Evolutionary conservation across 495 filamentous ascomycete genomes (phyloP).

Genomic region (Glonium stellatum): DNA sequence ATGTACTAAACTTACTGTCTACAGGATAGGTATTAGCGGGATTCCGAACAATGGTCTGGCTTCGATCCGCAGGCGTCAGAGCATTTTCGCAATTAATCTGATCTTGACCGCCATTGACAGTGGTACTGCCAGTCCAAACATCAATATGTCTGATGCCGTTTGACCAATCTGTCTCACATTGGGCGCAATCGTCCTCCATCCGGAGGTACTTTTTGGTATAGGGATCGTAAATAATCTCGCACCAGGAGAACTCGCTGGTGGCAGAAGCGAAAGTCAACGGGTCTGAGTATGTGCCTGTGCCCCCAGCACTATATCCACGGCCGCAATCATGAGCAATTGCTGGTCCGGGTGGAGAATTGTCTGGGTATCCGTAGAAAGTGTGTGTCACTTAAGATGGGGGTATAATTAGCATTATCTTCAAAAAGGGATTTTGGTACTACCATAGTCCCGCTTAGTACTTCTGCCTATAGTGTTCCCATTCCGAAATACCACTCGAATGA

Average conservation of each 20-base stretch:
- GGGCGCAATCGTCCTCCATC: conserved; percentile 35
- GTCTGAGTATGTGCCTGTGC: conserved; percentile 41
- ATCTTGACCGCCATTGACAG: conserved; percentile 10
- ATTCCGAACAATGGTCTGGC: neutral
- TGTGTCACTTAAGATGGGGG: too few relatives aligned
- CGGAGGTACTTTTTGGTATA: conserved; percentile 42
- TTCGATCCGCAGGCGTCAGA: conserved; percentile 2
- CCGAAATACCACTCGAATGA: too few relatives aligned
- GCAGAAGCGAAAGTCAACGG: conserved; percentile 45
- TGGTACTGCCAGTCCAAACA: conserved; percentile 40
- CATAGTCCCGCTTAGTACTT: too few relatives aligned
- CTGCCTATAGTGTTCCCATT: too few relatives aligned
- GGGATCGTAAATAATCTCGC: conserved; percentile 44
- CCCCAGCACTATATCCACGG: conserved; percentile 19
- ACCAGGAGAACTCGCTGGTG: conserved; percentile 36
- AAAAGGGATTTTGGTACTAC: too few relatives aligned
- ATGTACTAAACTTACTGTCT: too few relatives aligned
- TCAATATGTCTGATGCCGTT: conserved; percentile 32
- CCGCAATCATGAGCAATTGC: conserved; percentile 13
- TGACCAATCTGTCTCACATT: conserved; percentile 26
- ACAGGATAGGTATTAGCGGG: neutral
- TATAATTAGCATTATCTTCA: too few relatives aligned
- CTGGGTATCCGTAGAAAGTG: conserved; percentile 12
- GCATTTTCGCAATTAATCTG: conserved; percentile 6
- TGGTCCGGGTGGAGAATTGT: conserved; percentile 10